Conservation (phyloP, 2,329 filamentous ascomycete genomes). For the Talaromyces sp. region DNA sequence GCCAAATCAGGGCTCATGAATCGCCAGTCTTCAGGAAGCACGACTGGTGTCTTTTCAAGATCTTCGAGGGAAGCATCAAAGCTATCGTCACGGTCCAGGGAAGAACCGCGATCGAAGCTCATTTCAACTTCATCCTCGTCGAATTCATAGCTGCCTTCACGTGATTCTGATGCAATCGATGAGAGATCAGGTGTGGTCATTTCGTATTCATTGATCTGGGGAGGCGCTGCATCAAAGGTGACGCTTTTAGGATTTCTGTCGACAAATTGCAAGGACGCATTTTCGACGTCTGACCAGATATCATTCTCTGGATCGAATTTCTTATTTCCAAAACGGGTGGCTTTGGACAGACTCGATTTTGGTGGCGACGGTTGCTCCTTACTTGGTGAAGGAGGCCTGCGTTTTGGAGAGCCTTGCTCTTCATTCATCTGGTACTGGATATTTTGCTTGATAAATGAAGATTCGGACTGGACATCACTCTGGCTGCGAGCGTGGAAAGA, state of each 20-base stretch:
- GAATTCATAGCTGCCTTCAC: slow-evolving; percentile 89
- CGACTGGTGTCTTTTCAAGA: slow-evolving; percentile 93
- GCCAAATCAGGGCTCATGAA: slow-evolving; percentile 64
- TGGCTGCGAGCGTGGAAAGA: slow-evolving; percentile 58
- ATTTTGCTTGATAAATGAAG: slow-evolving; percentile 16
- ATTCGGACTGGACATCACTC: slow-evolving; percentile 61
- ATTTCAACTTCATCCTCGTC: slow-evolving; percentile 67
- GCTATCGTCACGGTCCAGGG: slow-evolving; percentile 70
- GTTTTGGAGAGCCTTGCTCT: slow-evolving; percentile 9
- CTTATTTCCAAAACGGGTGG: slow-evolving; percentile 55
- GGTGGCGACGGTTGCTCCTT: slow-evolving; percentile 72
- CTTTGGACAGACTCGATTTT: slow-evolving; percentile 79
- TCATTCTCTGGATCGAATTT: slow-evolving; percentile 64
- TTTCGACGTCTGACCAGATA: slow-evolving; percentile 64
- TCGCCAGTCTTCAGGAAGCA: slow-evolving; percentile 95
- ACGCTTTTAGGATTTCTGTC: slow-evolving; percentile 73
- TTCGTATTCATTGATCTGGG: slow-evolving; percentile 95
- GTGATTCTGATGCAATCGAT: slow-evolving; percentile 80
- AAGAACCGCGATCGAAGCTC: slow-evolving; percentile 54
- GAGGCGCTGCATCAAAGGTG: slow-evolving; percentile 89
- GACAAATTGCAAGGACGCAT: slow-evolving; percentile 58
- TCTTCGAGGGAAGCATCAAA: slow-evolving; percentile 95
- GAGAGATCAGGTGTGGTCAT: slow-evolving; percentile 97
- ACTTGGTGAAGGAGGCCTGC: slow-evolving; percentile 51
- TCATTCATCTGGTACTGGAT: slow-evolving; percentile 11